Conservation (phyloP, 1,284 basidiomycete genomes). For the Phellopilus nigrolimitatus region DNA sequence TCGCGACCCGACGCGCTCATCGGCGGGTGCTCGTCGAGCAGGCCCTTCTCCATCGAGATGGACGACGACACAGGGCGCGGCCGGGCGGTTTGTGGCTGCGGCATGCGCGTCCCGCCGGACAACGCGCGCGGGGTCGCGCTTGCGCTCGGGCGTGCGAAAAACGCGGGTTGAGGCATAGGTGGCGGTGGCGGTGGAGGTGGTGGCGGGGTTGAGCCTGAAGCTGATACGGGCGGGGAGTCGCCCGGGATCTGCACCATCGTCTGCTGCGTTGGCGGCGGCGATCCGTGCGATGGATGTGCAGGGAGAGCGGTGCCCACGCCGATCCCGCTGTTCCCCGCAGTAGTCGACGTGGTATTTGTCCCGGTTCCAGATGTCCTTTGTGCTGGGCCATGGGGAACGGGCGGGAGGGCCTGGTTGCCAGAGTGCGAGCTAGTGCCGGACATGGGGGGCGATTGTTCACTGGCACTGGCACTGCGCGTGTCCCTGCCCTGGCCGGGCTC, state of each 20-base stretch:
- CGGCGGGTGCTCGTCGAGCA: conserved; percentile 3
- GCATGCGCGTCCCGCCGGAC: neutral
- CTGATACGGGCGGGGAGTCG: neutral
- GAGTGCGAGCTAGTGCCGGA: no score
- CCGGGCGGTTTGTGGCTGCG: neutral
- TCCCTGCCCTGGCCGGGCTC: no score
- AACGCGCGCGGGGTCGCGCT: neutral
- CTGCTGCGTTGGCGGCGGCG: neutral
- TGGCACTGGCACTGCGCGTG: no score
- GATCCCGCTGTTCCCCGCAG: neutral
- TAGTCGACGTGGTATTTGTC: neutral
- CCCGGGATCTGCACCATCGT: neutral
- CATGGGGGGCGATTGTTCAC: no score
- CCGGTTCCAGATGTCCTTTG: neutral
- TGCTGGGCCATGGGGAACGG: no score
- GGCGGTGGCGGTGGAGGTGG: neutral
- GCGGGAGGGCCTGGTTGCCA: no score
- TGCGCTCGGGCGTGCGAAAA: neutral
- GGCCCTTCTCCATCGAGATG: conserved; percentile 5
- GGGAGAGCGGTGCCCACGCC: conserved; percentile 2
- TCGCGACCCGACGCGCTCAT: conserved; percentile 10
- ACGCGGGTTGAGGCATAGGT: neutral
- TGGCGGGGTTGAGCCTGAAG: neutral
- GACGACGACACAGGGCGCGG: neutral
- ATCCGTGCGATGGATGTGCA: neutral